phyloP scores from a whole-genome alignment of 768 basidiomycete species.

The Fistulinella prunicolor region DNA sequence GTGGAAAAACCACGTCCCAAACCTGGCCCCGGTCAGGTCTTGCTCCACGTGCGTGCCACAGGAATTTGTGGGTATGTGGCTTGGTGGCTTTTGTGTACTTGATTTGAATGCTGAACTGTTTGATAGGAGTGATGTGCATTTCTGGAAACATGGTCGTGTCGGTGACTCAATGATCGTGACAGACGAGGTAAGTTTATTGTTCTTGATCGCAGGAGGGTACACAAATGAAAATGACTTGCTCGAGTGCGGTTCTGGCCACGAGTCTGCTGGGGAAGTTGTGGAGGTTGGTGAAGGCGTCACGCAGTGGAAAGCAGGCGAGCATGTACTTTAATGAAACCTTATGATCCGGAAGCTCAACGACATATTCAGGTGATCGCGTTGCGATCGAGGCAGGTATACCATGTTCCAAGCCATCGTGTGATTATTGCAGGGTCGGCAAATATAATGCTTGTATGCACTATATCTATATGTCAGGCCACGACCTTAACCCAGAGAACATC shows the following conservation, averaged over 20 bases:
- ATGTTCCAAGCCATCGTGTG: slow-evolving; percentile 59
- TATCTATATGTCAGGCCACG: neutral
- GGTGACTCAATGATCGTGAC: slow-evolving; percentile 70
- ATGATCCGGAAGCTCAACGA: neutral
- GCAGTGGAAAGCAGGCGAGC: slow-evolving; percentile 57
- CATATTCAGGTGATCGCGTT: slow-evolving; percentile 53
- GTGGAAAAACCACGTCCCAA: slow-evolving; percentile 61
- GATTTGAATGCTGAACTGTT: neutral
- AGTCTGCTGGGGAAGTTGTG: slow-evolving; percentile 65
- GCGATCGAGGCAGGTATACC: slow-evolving; percentile 71
- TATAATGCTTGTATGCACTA: slow-evolving; percentile 54
- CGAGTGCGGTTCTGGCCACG: slow-evolving; percentile 67
- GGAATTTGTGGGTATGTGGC: slow-evolving; percentile 62
- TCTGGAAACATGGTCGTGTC: slow-evolving; percentile 68
- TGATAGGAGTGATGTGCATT: slow-evolving; percentile 66
- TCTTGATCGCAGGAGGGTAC: neutral
- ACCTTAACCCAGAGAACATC: slow-evolving; percentile 1
- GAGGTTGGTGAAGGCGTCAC: slow-evolving; percentile 66
- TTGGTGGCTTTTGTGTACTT: neutral
- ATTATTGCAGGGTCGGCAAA: slow-evolving; percentile 58
- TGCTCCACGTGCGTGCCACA: slow-evolving; percentile 63
- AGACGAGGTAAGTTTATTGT: slow-evolving; percentile 46
- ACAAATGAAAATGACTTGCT: neutral
- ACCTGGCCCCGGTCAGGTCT: slow-evolving; percentile 63
- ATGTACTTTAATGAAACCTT: neutral